Percentiles rank a stretch among this genome's conserved stretches.
Conservation (phyloP, 306 rosid genomes). For the Dryas alaskensis region DNA sequence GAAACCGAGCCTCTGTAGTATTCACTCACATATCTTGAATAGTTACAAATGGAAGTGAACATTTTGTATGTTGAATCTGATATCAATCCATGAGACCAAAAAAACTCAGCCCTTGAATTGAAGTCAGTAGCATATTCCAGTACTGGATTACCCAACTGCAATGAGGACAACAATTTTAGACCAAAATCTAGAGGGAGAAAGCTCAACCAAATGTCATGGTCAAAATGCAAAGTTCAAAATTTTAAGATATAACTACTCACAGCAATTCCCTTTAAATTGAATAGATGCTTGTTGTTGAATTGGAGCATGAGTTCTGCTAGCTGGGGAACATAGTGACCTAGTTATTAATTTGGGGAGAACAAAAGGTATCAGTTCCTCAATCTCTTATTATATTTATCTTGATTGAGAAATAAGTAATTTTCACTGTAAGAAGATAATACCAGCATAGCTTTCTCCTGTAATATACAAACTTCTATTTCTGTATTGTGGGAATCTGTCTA, state of each 20-base stretch:
- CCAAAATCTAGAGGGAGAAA: background rate
- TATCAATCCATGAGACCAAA: slow-evolving; percentile 64
- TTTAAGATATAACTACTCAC: slow-evolving; percentile 30
- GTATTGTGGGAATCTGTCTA: slow-evolving; percentile 48
- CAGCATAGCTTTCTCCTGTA: slow-evolving; percentile 55
- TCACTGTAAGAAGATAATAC: slow-evolving; percentile 14
- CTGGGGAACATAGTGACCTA: slow-evolving; percentile 60
- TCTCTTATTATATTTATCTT: background rate
- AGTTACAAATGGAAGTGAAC: slow-evolving; percentile 54
- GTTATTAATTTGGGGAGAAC: background rate
- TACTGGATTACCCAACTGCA: slow-evolving; percentile 61
- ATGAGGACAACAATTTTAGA: slow-evolving; percentile 1
- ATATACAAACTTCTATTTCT: slow-evolving; percentile 48
- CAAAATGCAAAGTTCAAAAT: background rate
- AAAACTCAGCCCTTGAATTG: slow-evolving; percentile 56
- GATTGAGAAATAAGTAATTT: background rate
- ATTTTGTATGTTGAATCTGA: slow-evolving; percentile 49
- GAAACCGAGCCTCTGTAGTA: slow-evolving; percentile 51
- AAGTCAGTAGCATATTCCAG: slow-evolving; percentile 52
- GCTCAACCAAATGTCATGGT: background rate
- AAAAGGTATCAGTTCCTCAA: background rate
- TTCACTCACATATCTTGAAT: slow-evolving; percentile 51
- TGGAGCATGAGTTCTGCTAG: slow-evolving; percentile 55
- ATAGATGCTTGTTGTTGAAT: slow-evolving; percentile 33
- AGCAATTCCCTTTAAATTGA: slow-evolving; percentile 58